These are phyloP conservation scores for Kwoniella dejecticola DNA, from an alignment of 768 basidiomycete genomes.

Conservation along the genomic window DNA sequence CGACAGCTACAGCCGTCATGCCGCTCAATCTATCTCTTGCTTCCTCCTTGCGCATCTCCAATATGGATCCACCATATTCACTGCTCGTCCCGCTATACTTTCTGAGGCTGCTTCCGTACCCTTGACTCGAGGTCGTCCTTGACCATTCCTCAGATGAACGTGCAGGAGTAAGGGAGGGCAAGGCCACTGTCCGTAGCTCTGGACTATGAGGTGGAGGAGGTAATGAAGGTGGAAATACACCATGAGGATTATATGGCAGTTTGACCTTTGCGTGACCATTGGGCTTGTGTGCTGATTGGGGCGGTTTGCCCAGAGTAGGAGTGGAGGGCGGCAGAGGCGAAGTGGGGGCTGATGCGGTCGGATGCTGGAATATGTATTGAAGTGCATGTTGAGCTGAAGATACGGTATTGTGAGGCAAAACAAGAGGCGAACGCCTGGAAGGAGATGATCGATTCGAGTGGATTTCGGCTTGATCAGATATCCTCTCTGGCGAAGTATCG, in stretches of 20 bases:
- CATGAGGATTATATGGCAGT: constrained; percentile 11
- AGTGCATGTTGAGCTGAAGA: constrained; percentile 15
- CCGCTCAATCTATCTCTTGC: constrained; percentile 30
- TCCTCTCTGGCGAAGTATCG: constrained; percentile 5
- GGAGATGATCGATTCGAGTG: constrained; percentile 18
- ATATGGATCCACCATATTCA: constrained; percentile 3
- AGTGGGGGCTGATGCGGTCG: constrained; percentile 37
- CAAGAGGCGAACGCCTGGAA: constrained; percentile 10
- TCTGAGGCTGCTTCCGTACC: neutral
- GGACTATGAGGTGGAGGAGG: constrained; percentile 32
- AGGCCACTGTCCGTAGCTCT: constrained; percentile 21
- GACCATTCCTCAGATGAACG: constrained; percentile 21
- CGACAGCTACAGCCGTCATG: constrained; percentile 5
- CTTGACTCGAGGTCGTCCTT: constrained; percentile 1
- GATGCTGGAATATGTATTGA: constrained; percentile 25
- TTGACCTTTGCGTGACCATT: constrained; percentile 3
- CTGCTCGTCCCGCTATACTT: constrained; percentile 11
- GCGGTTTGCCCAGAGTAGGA: neutral
- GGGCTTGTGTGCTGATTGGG: neutral
- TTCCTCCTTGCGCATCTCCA: constrained; percentile 10
- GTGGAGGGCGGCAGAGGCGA: constrained; percentile 24
- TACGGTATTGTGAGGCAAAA: neutral
- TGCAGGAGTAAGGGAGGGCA: constrained; percentile 34
- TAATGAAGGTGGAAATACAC: constrained; percentile 14
- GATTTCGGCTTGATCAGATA: neutral